Evolutionary conservation across 2,329 filamentous ascomycete species (phyloP), one percentile per base, ranked within the genome.

Genomic region (Xylaria sp.): DNA sequence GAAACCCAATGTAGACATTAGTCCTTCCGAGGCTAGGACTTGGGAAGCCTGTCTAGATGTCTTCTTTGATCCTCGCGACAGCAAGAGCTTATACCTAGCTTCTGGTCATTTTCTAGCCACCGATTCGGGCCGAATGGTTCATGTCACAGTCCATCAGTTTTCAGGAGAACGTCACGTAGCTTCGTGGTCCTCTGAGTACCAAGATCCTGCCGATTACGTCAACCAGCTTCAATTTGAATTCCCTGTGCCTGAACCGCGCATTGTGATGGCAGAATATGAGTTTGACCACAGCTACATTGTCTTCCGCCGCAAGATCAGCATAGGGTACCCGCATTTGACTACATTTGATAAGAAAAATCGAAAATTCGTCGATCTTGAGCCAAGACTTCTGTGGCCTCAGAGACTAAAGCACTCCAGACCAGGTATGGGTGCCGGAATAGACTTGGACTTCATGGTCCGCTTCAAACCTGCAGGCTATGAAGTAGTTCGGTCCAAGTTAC

Each of bases 61-160:
- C 8, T 60, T 70, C 40, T 65, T 71, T 43, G 66, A 68, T 48
- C 60, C 60, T 35, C 56, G 49, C 13, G 63, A 68, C 11, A 47
- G 19, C 33, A 57, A 47, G 6, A 69, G 54, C 2, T 15, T 69
- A 9, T 69, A 63, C 43, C 46, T 72, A 11, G 67, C 65, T 38
- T 67, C 66, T 15, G 59, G 43, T 3, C 66, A 62, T 43, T 17
- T 1, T n/a, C 23, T 31, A 23, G 0, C 1, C 15, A 9, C 0
- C 23, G 8, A 23, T 21, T 5, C 5, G 3, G 19, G 27, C 8
- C 0, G 1, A 8, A 21, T 27, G 13, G 9, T 51, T 54, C 38
- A 37, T n/a, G 1, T 47, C 29, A 49, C 23, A 38, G 54, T 66
- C 4, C 37, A 61, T 29, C 51, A 64, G 31, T 56, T 58, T 40